Evolutionary conservation across 257 asterid species (phyloP).

Genomic region (Solanum habrochaites): DNA sequence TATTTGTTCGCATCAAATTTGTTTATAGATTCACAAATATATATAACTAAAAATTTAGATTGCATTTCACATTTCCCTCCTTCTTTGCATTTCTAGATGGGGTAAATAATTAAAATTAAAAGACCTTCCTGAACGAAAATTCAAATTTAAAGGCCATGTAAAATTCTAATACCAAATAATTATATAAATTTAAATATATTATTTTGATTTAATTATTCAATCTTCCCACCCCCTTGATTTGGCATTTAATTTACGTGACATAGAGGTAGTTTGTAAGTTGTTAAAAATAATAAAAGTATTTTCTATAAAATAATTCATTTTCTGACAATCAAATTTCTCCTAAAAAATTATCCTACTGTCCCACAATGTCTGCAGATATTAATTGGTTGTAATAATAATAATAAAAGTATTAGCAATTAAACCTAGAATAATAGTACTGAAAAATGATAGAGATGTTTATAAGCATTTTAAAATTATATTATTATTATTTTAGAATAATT

Average conservation of each 20-base stretch:
- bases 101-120: background rate
- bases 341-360: background rate
- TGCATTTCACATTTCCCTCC: too few relatives aligned
- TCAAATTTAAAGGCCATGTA: background rate
- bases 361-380: background rate
- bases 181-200: background rate
- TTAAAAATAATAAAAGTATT: background rate
- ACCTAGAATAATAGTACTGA: background rate
- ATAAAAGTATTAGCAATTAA: background rate
- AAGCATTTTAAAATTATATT: too few relatives aligned
- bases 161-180: background rate
- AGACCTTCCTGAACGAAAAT: background rate
- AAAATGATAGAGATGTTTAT: background rate
- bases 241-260: background rate
- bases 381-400: background rate
- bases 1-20: background rate
- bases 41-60: too few relatives aligned
- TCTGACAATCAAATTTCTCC: background rate
- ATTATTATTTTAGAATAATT: too few relatives aligned
- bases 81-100: background rate
- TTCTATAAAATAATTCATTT: background rate
- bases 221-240: background rate
- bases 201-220: background rate
- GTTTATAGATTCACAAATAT: background rate
- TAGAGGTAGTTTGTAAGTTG: background rate